phyloP scores from a whole-genome alignment of 371 early-diverging fungal genomes.

The Mortierella sp. region DNA sequence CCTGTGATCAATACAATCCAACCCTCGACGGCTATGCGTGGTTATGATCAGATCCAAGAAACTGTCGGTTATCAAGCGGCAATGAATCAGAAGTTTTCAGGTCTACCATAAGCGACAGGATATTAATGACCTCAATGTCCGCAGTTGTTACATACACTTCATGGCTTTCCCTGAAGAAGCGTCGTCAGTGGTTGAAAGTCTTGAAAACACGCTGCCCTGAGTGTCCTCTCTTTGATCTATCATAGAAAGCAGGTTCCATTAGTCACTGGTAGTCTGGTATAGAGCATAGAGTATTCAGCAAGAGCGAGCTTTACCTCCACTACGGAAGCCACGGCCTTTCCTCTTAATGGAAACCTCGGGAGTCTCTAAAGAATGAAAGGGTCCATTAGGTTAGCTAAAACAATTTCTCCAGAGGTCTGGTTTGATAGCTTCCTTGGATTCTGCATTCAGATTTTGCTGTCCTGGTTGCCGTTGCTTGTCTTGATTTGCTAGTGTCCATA shows the following conservation, averaged over 20 bases:
- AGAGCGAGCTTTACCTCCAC: constrained; percentile 26
- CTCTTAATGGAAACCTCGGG: constrained; percentile 32
- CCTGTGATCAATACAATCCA: constrained; percentile 94
- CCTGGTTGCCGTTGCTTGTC: too few species aligned
- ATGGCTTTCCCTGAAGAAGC: constrained; percentile 60
- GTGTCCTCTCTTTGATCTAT: constrained; percentile 55
- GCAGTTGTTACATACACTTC: constrained; percentile 62
- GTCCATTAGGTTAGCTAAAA: too few species aligned
- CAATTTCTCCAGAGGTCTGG: too few species aligned
- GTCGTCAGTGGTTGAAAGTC: constrained; percentile 53
- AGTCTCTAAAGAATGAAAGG: constrained; percentile 16
- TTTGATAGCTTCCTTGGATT: too few species aligned
- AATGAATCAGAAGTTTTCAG: background rate
- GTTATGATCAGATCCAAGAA: background rate
- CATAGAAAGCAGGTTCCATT: background rate
- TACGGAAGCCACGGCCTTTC: constrained; percentile 55
- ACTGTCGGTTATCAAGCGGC: background rate
- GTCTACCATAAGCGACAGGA: background rate
- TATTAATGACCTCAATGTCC: background rate
- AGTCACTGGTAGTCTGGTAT: background rate
- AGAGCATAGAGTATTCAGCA: too few species aligned
- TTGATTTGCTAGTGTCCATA: too few species aligned
- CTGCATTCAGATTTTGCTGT: too few species aligned
- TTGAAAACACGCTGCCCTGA: constrained; percentile 45
- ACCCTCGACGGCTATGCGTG: constrained; percentile 84